Evolutionary conservation across 2,329 filamentous ascomycete genomes (phyloP).

Genomic region (Beauveria caledonica): DNA sequence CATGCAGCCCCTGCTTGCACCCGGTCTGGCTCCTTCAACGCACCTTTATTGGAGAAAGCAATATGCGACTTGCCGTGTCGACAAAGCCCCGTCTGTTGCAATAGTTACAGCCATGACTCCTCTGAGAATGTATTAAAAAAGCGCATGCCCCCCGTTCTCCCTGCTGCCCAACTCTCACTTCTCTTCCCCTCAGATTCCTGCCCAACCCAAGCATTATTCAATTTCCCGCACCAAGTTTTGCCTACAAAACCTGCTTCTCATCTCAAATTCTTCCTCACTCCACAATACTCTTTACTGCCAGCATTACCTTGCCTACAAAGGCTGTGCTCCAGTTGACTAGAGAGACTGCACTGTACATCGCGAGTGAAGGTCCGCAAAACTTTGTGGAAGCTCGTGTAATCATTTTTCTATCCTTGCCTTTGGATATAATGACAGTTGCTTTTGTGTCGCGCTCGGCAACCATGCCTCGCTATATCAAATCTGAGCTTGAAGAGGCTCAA

Average conservation of each 20-base stretch:
- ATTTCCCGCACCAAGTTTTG: conserved; percentile 15
- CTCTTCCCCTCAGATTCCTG: conserved; percentile 27
- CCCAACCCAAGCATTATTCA: conserved; percentile 17
- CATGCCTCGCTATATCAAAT: conserved; percentile 45
- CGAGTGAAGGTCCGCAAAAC: conserved; percentile 10
- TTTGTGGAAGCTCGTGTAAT: conserved; percentile 8
- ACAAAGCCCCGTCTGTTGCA: conserved; percentile 1
- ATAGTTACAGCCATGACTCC: neutral
- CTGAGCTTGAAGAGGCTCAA: conserved; percentile 52
- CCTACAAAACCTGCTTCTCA: conserved; percentile 10
- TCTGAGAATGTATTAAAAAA: conserved; percentile 27
- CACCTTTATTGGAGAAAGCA: conserved; percentile 8
- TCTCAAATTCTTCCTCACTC: conserved; percentile 13
- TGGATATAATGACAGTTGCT: conserved; percentile 41
- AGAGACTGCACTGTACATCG: conserved; percentile 7
- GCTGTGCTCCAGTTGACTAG: neutral
- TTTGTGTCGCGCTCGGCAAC: conserved; percentile 38
- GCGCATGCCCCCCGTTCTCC: conserved; percentile 27
- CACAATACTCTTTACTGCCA: conserved; percentile 13
- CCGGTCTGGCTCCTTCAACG: conserved; percentile 1
- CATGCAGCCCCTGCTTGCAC: conserved; percentile 7
- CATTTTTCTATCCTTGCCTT: conserved; percentile 19
- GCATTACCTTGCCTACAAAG: neutral
- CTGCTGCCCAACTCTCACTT: conserved; percentile 29
- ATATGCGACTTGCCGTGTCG: conserved; percentile 7